Evolutionary conservation across 129 eudicot genomes (phyloP).

Genomic region (Artemisia tridentata): DNA sequence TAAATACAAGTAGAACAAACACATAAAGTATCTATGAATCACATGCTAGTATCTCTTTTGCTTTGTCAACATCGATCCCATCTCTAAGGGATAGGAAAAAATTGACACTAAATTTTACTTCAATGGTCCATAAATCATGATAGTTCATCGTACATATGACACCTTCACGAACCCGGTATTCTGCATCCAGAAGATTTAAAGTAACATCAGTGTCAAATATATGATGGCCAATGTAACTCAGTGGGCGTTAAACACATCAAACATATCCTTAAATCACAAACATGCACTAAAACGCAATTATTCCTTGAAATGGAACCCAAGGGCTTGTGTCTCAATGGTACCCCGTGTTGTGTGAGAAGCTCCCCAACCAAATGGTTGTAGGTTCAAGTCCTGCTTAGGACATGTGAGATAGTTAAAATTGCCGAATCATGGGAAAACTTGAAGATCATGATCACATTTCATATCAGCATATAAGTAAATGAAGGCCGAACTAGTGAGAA

Average conservation of each 20-base stretch:
- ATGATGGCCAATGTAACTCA: background rate
- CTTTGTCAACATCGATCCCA: slow-evolving; percentile 46
- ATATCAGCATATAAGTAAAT: background rate
- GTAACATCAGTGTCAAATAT: slow-evolving; percentile 8
- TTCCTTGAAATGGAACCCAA: no score
- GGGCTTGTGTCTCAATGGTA: no score
- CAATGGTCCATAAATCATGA: slow-evolving; percentile 22
- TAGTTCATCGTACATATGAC: slow-evolving; percentile 18
- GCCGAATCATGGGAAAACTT: no score
- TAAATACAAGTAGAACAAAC: slow-evolving; percentile 24
- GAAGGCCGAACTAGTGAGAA: background rate
- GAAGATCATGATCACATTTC: no score
- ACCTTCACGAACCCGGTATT: slow-evolving; percentile 3
- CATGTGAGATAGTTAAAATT: no score
- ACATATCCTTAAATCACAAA: no score
- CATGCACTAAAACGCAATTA: no score
- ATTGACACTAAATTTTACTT: slow-evolving; percentile 21
- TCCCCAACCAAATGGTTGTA: no score
- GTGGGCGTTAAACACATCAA: no score
- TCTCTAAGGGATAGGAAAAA: slow-evolving; percentile 26
- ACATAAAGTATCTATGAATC: slow-evolving; percentile 32
- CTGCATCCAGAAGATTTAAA: slow-evolving; percentile 2
- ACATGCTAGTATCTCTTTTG: slow-evolving; percentile 31
- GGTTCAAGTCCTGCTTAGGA: no score
- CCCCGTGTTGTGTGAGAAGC: no score